phyloP scores from a whole-genome alignment of 2,329 filamentous ascomycete genomes.

The Sarocladiaceae sp. region DNA sequence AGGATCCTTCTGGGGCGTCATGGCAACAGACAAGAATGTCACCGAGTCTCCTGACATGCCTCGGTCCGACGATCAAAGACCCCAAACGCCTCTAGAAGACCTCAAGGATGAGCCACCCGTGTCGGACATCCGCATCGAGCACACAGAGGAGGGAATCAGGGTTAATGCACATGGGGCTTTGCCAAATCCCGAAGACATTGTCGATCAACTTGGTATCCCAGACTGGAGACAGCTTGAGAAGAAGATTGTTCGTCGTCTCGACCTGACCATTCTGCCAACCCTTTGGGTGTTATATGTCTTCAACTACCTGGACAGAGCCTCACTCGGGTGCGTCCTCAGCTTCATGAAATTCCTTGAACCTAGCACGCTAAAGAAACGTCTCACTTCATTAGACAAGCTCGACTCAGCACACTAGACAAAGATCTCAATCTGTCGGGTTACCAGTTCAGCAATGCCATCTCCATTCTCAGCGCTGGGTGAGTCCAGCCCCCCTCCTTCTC shows the following conservation, averaged over 20 bases:
- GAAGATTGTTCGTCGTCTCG: slow-evolving; percentile 19
- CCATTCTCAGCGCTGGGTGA: slow-evolving; percentile 47
- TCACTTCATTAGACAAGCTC: neutral
- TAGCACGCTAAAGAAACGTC: neutral
- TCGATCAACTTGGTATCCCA: neutral
- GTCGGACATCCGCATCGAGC: neutral
- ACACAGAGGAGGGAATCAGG: neutral
- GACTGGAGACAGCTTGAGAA: slow-evolving; percentile 12
- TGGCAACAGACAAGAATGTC: neutral
- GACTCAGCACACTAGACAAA: neutral
- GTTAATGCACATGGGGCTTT: neutral
- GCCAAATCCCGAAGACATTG: neutral
- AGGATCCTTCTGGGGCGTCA: too few species aligned
- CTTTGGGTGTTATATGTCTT: slow-evolving; percentile 21
- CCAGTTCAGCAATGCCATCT: slow-evolving; percentile 50
- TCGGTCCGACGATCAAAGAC: neutral
- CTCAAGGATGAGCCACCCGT: neutral
- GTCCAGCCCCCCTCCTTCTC: too few species aligned
- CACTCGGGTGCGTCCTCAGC: slow-evolving; percentile 17
- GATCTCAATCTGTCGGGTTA: slow-evolving; percentile 18
- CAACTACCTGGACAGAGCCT: slow-evolving; percentile 21
- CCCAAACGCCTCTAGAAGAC: neutral
- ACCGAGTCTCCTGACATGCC: neutral
- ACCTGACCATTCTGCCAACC: slow-evolving; percentile 20
- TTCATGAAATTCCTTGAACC: neutral